phyloP scores from a whole-genome alignment of 2,329 filamentous ascomycete species.

The Trichoderma sp. region DNA sequence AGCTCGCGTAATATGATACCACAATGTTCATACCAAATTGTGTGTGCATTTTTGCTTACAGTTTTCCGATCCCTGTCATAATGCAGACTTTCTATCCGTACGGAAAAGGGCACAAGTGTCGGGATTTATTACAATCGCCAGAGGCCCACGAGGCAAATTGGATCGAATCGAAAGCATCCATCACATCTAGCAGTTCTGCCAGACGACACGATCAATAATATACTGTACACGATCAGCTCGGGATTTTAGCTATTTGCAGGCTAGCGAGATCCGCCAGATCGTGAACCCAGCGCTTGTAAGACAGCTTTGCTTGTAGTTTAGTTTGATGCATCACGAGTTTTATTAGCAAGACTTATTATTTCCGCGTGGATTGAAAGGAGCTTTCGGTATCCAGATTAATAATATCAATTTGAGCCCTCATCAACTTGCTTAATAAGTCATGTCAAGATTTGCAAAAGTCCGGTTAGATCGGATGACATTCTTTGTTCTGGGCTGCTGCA shows the following conservation, averaged over 20 bases:
- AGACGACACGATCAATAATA: not conserved
- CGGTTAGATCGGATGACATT: not conserved
- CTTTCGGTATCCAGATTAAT: not conserved
- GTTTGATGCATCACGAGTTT: not conserved
- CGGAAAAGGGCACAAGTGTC: not conserved
- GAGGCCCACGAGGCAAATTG: not conserved
- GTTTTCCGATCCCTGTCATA: not conserved
- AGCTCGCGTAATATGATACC: not conserved
- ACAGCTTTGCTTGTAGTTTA: not conserved
- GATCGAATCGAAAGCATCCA: not conserved
- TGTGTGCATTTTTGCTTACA: not conserved
- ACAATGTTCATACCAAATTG: not conserved
- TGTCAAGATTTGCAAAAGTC: not conserved
- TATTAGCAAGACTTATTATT: not conserved
- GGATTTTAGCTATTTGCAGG: conserved; percentile 13
- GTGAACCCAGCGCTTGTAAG: not conserved
- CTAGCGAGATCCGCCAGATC: conserved; percentile 11
- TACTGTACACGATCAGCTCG: not conserved
- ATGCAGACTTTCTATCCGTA: not conserved
- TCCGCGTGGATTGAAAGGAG: not conserved
- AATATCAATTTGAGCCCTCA: not conserved
- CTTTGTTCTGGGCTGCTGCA: not conserved
- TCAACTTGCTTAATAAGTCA: not conserved
- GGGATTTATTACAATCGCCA: not conserved
- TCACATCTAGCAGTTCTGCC: not conserved